phyloP scores from a whole-genome alignment of 139 green algal genomes.

The Penium margaritaceum region DNA sequence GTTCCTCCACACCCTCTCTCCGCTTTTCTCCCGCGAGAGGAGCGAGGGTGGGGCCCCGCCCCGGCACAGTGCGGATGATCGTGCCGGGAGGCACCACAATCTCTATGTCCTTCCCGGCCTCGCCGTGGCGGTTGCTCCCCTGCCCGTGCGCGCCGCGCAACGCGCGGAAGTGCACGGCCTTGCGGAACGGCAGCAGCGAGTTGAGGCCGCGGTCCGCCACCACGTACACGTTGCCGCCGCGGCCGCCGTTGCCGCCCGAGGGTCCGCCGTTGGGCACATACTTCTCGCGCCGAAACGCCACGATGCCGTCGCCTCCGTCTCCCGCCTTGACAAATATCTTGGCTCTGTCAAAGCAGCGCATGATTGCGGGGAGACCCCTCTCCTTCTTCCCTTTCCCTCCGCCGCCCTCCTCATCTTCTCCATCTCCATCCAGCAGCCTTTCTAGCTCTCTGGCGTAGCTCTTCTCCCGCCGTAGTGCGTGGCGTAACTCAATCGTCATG shows the following conservation, averaged over 20 bases:
- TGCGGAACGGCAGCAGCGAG: slow-evolving; percentile 44
- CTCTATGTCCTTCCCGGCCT: slow-evolving; percentile 64
- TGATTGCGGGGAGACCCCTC: slow-evolving; percentile 30
- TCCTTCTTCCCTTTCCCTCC: too few species aligned
- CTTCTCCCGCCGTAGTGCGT: too few species aligned
- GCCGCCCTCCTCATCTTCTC: too few species aligned
- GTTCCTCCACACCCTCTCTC: neutral
- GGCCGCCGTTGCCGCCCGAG: slow-evolving; percentile 80
- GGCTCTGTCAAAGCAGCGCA: slow-evolving; percentile 45
- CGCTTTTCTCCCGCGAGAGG: neutral
- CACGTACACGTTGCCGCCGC: slow-evolving; percentile 44
- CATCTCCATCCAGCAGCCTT: too few species aligned
- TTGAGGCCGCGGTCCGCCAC: slow-evolving; percentile 34
- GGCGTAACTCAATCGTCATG: too few species aligned
- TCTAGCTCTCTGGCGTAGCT: too few species aligned
- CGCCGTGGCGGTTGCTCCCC: slow-evolving; percentile 68
- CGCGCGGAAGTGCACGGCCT: slow-evolving; percentile 57
- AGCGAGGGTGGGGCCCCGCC: neutral
- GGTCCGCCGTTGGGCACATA: slow-evolving; percentile 85
- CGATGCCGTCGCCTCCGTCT: slow-evolving; percentile 83
- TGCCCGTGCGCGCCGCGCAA: slow-evolving; percentile 46
- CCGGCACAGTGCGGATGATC: slow-evolving; percentile 19
- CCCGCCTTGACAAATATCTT: slow-evolving; percentile 79
- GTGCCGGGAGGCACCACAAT: slow-evolving; percentile 69
- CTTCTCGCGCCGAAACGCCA: slow-evolving; percentile 92